A percentile compares a stretch with the other conserved stretches of the same genome.
These are phyloP conservation scores for Suillus placidus DNA, from an alignment of 768 basidiomycete genomes.

Conservation along the genomic window DNA sequence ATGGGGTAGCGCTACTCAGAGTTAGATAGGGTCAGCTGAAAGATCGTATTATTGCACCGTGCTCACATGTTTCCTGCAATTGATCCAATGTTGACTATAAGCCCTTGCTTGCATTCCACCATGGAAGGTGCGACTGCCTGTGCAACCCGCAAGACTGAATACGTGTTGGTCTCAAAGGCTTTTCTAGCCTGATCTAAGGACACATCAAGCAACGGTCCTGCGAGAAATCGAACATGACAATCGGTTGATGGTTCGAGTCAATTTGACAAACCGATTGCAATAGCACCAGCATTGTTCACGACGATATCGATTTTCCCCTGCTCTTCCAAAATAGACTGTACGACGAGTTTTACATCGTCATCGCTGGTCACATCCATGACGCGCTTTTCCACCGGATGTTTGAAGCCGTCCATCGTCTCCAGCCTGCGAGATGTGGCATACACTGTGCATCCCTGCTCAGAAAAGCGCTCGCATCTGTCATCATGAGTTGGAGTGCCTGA, in stretches of 20 bases:
- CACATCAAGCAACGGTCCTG: constrained; percentile 54
- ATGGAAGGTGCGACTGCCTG: constrained; percentile 72
- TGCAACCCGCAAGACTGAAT: constrained; percentile 59
- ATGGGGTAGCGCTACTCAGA: constrained; percentile 60
- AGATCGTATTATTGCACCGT: background rate
- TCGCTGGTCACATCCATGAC: constrained; percentile 67
- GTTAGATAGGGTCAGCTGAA: background rate
- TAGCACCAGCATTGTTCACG: constrained; percentile 73
- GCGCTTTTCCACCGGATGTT: constrained; percentile 47
- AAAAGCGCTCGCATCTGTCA: constrained; percentile 69
- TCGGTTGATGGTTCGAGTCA: background rate
- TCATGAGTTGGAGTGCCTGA: background rate
- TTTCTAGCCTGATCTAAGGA: constrained; percentile 53
- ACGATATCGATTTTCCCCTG: constrained; percentile 71
- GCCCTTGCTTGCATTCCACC: constrained; percentile 61
- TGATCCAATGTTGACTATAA: constrained; percentile 78
- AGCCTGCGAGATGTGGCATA: constrained; percentile 74
- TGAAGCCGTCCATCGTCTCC: constrained; percentile 62
- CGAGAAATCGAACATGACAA: background rate
- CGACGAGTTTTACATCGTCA: constrained; percentile 52
- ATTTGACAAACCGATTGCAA: constrained; percentile 44
- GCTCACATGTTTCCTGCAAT: constrained; percentile 63
- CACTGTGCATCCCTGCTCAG: constrained; percentile 64
- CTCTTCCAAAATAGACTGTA: constrained; percentile 52
- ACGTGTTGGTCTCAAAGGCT: constrained; percentile 69